A percentile compares a stretch with the other conserved stretches of the same genome.
Evolutionary conservation across 169 alveolate genomes (phyloP).

Genomic region (Plasmodium ovale): DNA sequence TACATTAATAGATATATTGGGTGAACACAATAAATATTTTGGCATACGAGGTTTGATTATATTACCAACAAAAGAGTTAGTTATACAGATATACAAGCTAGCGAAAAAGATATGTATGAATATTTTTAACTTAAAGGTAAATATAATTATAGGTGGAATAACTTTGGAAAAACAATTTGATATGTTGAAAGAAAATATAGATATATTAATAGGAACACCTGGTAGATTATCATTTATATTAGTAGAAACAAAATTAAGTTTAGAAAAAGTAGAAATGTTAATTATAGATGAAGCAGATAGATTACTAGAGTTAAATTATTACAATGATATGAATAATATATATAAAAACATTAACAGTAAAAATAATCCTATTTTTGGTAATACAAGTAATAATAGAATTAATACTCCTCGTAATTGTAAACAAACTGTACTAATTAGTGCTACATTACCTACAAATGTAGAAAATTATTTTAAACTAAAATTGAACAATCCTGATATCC

Average conservation of each 20-base stretch:
- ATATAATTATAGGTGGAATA: slow-evolving; percentile 95
- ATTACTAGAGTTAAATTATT: slow-evolving; percentile 95
- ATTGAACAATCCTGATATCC: slow-evolving; percentile 91
- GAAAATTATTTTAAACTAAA: slow-evolving; percentile 93
- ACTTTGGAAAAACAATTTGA: slow-evolving; percentile 94
- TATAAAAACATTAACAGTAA: slow-evolving; percentile 86
- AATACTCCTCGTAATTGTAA: too few relatives aligned
- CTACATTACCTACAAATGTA: slow-evolving; percentile 95
- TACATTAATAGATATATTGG: slow-evolving; percentile 92
- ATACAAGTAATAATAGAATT: too few relatives aligned
- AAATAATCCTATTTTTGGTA: too few relatives aligned
- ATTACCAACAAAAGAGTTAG: slow-evolving; percentile 96
- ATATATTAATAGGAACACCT: slow-evolving; percentile 96
- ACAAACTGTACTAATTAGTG: slow-evolving; percentile 93
- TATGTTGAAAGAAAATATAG: slow-evolving; percentile 94
- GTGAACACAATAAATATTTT: slow-evolving; percentile 92
- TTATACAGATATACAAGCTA: slow-evolving; percentile 89
- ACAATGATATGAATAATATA: slow-evolving; percentile 89
- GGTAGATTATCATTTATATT: slow-evolving; percentile 95
- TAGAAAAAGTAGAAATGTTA: slow-evolving; percentile 89
- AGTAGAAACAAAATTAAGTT: slow-evolving; percentile 91
- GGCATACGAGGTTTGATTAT: slow-evolving; percentile 95
- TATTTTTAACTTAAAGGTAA: slow-evolving; percentile 89
- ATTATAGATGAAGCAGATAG: slow-evolving; percentile 97
- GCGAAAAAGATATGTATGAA: slow-evolving; percentile 86